Evolutionary conservation across 2,329 filamentous ascomycete genomes (phyloP), one percentile per base, ranked within the genome.

Genomic region (Penicillium nordicum): DNA sequence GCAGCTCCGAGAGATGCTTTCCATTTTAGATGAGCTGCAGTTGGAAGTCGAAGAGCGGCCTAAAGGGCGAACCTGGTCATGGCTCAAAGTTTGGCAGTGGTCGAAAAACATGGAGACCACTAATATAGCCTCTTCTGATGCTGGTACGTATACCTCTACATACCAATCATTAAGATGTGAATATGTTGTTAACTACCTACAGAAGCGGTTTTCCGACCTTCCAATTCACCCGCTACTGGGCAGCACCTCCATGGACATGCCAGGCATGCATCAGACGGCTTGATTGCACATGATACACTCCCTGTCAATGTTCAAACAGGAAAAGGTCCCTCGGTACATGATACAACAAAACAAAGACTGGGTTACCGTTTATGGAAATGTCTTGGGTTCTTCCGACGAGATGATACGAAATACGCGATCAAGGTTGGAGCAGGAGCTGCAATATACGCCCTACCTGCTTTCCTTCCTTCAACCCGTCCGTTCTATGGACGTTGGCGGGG

Each of bases 381-480:
- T 1, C 69, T 87, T 11, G 74, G 79, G 10, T 72, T 86, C 29
- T 78, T 89, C 40, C 79, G 84, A 27, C 78, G 84, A 52, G 86
- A 89, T 62, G 86, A 89, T 66, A 80, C 86, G 59, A 83, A 82
- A 45, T 97, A 96, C 69, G 92, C 92, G 5, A 83, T 96, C 70
- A 99, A 99, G 73, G 93, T 97, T 52, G 93, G 93, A 38, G 83
- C 93, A 40, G 94, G 94, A 23, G 94, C 94, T 12, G 84, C 92
- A 5, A 75, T 97, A 0, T 97, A 93, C 78, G 93, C 92, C 18
- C 84, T 94, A 72, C 89, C 95, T 64, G 88, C 94, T 2, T 99
- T 96, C 68, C 82, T 97, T 34, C 83, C 86, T 0, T 78, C 82
- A 9, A 96, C 92, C 2, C 81, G 92, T 50, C 89, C 89, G 0